phyloP scores from a whole-genome alignment of 495 filamentous ascomycete genomes.

The Talaromyces stipitatus region DNA sequence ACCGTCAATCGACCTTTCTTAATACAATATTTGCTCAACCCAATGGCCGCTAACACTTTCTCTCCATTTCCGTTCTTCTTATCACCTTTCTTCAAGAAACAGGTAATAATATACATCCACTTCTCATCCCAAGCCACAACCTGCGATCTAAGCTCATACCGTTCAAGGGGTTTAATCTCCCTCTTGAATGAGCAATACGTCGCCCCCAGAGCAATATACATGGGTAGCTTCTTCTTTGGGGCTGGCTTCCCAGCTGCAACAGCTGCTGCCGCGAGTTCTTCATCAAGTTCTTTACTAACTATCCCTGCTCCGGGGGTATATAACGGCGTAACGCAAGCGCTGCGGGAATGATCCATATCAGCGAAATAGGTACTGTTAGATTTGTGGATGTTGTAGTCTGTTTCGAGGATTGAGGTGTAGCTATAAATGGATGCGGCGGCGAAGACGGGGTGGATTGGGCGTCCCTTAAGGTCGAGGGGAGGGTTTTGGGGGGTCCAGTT shows the following conservation, averaged over 20 bases:
- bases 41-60: conserved; percentile 62
- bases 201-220: conserved; percentile 54
- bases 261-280: conserved; percentile 25
- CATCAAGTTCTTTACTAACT: conserved; percentile 39
- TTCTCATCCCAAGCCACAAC: conserved; percentile 73
- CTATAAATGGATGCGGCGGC: conserved; percentile 43
- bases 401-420: conserved; percentile 49
- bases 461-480: conserved; percentile 21
- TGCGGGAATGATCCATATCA: conserved; percentile 63
- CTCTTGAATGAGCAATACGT: conserved; percentile 59
- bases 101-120: conserved; percentile 71
- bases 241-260: conserved; percentile 34
- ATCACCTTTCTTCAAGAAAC: conserved; percentile 52
- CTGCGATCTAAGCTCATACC: conserved; percentile 59
- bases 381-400: conserved; percentile 65
- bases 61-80: conserved; percentile 21
- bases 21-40: conserved; percentile 79
- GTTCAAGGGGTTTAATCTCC: conserved; percentile 60
- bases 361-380: conserved; percentile 70
- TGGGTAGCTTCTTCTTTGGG: conserved; percentile 31
- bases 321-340: conserved; percentile 51
- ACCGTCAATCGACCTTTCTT: conserved; percentile 84
- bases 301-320: conserved; percentile 49
- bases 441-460: conserved; percentile 46
- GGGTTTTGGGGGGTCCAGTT: conserved; percentile 27